Base-by-base conservation (phyloP, 306 rosid genomes). In the Trichosanthes cucumerina region DNA sequence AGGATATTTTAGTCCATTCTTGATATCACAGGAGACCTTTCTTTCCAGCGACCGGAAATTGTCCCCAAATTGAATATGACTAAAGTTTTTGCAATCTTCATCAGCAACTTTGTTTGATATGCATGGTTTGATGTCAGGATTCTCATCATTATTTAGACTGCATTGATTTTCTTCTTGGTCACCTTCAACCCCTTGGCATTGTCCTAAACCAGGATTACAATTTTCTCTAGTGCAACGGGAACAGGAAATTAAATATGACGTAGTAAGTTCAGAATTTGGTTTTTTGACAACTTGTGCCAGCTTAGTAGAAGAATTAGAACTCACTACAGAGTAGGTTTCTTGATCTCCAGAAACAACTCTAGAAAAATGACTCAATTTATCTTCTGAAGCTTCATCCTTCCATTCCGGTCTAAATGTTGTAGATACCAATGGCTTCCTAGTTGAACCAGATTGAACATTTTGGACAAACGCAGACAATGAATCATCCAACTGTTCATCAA, bases 381-480 rank as follows among this genome's bases (percentile, higher is more conserved):
- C 82, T 81, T 83, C 87, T 77, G 82, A 84, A 76, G 75, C 81
- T 80, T 34, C 84, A 77, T 62, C 47, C 82, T 81, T 83, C 77
- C 41, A 80, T 43, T 80, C 86, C 82, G 87, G 83, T 84, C 79
- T 88, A 7, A 64, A 85, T 80, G 82, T 65, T 46, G 83, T 75
- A 57, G 79, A 72, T 15, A 33, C 65, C 14, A 78, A 76, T 28
- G 88, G 84, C 82, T 88, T 91, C 85, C 82, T 86, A 47, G 19
- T 39, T 49, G 78, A 87, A 80, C 81, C 85, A 83, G 91, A 84
- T 53, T 87, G 90, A 24, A 81, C 85, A 89, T 86, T 92, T 4
- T 52, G 80, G 76, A 83, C 84, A 84, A 89, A 79, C 7, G 53
- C 83, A 13, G 93, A 89, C 66, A 88, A 79, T 0, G 91, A 90